Base-by-base conservation (phyloP, 371 early-diverging fungal species). In the Basidiobolus meristosporus region DNA sequence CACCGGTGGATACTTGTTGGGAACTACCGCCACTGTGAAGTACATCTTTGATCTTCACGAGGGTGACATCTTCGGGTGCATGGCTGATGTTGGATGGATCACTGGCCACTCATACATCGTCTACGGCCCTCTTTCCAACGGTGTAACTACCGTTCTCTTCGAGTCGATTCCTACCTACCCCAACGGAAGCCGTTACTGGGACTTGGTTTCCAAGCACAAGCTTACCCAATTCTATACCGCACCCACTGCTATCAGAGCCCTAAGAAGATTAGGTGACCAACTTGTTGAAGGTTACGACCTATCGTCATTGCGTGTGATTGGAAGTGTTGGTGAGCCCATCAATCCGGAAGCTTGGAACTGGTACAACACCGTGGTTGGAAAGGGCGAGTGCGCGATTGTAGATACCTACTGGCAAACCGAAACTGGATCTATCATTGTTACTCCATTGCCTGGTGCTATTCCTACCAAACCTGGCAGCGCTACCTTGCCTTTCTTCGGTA, bases 191-290 rank as follows among this genome's bases (percentile, higher is more conserved):
- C 71, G 90, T 39, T 77, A 82, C 65, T 91, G 90, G 84, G 53
- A 78, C 42, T 45, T 78, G 16, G 74, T 92, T 29, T 81, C 76
- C 39, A 74, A 80, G 30, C 82, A 87, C 65, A 77, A 71, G 49
- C 63, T 96, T 46, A 96, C 96, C 7, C 95, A 93, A 56, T 82
- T 98, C 49, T 98, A 97, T 57, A 98, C 98, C 18, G 97, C 98
- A 0, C 98, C 98, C 15, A 98, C 98, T 1, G 92, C 93, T 22
- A 87, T 98, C 47, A 81, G 98, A 40, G 87, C 91, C 1, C 65
- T 98, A 41, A 77, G 88, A 41, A 73, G 84, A 14, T 51, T 81
- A n/a, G 91, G 91, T 23, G 81, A 92, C 47, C 65, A 77, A 28
- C 71, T 70, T 66, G 70, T 89, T 23, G 61, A 74, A 43, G 65